Conservation (phyloP, 2,329 filamentous ascomycete species). For the Hypomyces rosellus region DNA sequence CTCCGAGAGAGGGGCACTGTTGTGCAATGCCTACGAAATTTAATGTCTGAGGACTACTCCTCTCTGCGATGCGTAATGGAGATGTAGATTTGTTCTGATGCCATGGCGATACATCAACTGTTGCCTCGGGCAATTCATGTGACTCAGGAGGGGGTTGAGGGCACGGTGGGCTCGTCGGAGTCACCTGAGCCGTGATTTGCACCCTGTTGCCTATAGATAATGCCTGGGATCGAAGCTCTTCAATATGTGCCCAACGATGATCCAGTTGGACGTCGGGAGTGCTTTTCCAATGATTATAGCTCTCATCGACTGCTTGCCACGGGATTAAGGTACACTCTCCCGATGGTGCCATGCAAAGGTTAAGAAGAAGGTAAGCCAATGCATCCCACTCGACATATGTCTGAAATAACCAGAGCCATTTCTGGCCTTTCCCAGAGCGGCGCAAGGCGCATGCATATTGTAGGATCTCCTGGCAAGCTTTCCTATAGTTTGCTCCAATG, state of each 20-base stretch:
- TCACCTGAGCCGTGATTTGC: too few species aligned
- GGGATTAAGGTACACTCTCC: background rate
- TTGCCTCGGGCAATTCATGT: background rate
- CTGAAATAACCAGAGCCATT: slow-evolving; percentile 60
- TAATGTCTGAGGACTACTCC: too few species aligned
- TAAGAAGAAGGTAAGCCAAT: slow-evolving; percentile 54
- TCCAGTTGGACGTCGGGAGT: slow-evolving; percentile 4
- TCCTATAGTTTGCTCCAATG: too few species aligned
- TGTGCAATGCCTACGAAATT: too few species aligned
- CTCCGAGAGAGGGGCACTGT: too few species aligned
- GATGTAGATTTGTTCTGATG: too few species aligned
- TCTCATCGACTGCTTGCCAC: slow-evolving; percentile 7
- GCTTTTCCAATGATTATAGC: slow-evolving; percentile 10
- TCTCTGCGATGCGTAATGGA: too few species aligned
- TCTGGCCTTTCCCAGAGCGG: slow-evolving; percentile 19
- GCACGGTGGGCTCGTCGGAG: too few species aligned
- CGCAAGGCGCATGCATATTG: slow-evolving; percentile 5
- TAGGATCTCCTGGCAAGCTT: slow-evolving; percentile 10
- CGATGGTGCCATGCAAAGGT: slow-evolving; percentile 38
- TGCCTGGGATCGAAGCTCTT: slow-evolving; percentile 5
- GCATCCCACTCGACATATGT: slow-evolving; percentile 62
- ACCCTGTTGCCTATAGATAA: background rate
- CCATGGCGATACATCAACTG: background rate
- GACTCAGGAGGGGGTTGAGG: background rate
- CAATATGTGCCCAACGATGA: slow-evolving; percentile 10